Conservation (phyloP, 169 alveolate species). For the Plasmodium berghei region DNA sequence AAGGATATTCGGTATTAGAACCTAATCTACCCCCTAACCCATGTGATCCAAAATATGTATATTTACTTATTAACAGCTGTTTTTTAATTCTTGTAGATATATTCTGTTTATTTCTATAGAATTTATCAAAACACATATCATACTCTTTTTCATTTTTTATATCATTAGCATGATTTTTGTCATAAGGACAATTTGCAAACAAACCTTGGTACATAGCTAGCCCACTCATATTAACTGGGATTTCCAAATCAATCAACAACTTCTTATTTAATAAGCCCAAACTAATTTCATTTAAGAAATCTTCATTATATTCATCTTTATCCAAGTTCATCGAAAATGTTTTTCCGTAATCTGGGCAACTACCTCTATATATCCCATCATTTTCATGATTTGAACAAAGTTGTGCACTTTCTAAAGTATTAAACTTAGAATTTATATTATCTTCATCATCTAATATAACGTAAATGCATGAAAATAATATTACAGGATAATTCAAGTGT, state of each 20-base stretch:
- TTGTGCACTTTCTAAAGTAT: conserved; percentile 3
- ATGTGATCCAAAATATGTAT: conserved; percentile 51
- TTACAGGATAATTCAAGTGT: background rate
- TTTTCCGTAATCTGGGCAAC: conserved; percentile 71
- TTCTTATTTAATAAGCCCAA: conserved; percentile 58
- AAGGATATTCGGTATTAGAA: conserved; percentile 34
- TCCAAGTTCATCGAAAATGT: conserved; percentile 42
- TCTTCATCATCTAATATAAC: conserved; percentile 11
- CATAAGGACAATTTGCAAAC: conserved; percentile 47
- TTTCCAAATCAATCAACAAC: conserved; percentile 14
- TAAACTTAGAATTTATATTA: conserved; percentile 2
- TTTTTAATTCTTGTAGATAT: conserved; percentile 15
- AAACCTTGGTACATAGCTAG: conserved; percentile 67
- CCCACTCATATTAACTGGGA: conserved; percentile 50
- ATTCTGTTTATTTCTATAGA: conserved; percentile 1
- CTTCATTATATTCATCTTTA: conserved; percentile 41
- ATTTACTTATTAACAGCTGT: conserved; percentile 2
- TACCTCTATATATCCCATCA: conserved; percentile 19
- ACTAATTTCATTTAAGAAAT: conserved; percentile 53
- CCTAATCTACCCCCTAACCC: conserved; percentile 72
- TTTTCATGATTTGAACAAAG: conserved; percentile 30
- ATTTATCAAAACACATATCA: conserved; percentile 38
- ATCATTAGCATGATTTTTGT: conserved; percentile 27
- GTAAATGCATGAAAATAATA: conserved; percentile 7
- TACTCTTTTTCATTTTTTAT: conserved; percentile 60